These are phyloP conservation scores for Didymella sp. DNA, from an alignment of 2,329 filamentous ascomycete genomes.

Conservation along the genomic window DNA sequence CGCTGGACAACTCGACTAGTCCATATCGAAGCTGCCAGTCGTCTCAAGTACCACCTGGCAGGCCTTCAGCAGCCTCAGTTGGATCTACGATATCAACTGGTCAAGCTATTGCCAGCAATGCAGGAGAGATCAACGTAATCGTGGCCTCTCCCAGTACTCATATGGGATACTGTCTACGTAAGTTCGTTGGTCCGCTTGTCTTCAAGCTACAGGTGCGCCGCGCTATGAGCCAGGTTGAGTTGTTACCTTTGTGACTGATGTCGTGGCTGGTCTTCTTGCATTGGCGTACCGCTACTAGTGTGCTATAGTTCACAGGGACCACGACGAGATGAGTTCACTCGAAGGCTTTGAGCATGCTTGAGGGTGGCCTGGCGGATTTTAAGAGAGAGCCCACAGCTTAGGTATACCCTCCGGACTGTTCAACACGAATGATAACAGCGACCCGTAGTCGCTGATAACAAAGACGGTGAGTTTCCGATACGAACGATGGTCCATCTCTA, in stretches of 20 bases:
- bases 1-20: too few relatives aligned
- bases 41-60: too few relatives aligned
- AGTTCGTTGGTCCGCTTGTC: slow-evolving; percentile 44
- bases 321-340: slow-evolving; percentile 51
- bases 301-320: slow-evolving; percentile 52
- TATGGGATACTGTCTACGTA: slow-evolving; percentile 57
- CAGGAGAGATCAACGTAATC: slow-evolving; percentile 55
- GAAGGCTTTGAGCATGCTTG: slow-evolving; percentile 62
- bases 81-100: too few relatives aligned
- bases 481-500: neutral
- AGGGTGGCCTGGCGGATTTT: slow-evolving; percentile 59
- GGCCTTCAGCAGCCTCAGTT: too few relatives aligned
- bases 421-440: neutral
- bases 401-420: slow-evolving; percentile 21
- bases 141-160: slow-evolving; percentile 57
- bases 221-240: slow-evolving; percentile 52
- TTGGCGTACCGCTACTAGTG: slow-evolving; percentile 57
- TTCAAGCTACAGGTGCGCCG: slow-evolving; percentile 26
- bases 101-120: slow-evolving; percentile 55
- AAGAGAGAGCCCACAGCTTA: slow-evolving; percentile 33
- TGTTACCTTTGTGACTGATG: slow-evolving; percentile 48
- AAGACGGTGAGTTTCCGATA: neutral
- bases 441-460: neutral
- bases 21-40: too few relatives aligned
- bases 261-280: slow-evolving; percentile 46